phyloP scores from a whole-genome alignment of 208 protist genomes.

The Spongospora subterranea region DNA sequence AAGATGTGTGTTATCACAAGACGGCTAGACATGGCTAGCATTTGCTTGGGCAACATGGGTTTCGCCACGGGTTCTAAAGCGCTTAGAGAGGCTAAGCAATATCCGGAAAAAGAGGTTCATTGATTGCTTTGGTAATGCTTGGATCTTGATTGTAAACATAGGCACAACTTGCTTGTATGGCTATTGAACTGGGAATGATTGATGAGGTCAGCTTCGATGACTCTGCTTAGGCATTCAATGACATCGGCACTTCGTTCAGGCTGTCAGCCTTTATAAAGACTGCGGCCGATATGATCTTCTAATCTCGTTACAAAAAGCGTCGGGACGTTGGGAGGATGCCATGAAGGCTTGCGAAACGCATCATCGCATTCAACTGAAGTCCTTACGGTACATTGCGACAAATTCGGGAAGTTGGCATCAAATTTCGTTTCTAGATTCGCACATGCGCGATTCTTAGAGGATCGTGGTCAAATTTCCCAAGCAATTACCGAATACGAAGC shows the following conservation, averaged over 20 bases:
- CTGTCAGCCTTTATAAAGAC: constrained; percentile 69
- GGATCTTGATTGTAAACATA: constrained; percentile 81
- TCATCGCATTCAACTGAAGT: constrained; percentile 88
- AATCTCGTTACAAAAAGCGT: constrained; percentile 87
- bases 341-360: constrained; percentile 83
- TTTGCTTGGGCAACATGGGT: constrained; percentile 90
- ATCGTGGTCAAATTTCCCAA: constrained; percentile 79
- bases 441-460: constrained; percentile 91
- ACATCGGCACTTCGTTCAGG: constrained; percentile 63
- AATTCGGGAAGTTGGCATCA: not conserved
- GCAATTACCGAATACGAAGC: constrained; percentile 58
- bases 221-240: constrained; percentile 73
- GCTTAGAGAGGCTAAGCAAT: not conserved
- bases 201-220: constrained; percentile 79
- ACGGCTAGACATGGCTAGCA: constrained; percentile 78
- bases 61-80: constrained; percentile 79
- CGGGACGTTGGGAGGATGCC: constrained; percentile 90
- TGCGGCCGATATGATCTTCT: constrained; percentile 89
- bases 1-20: constrained; percentile 64
- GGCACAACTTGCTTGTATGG: constrained; percentile 88
- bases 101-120: not conserved
- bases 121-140: not conserved
- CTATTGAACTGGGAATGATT: constrained; percentile 89
- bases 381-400: constrained; percentile 75
- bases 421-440: constrained; percentile 76